Conservation (phyloP, 2,329 filamentous ascomycete genomes). For the Blastomyces percursus region DNA sequence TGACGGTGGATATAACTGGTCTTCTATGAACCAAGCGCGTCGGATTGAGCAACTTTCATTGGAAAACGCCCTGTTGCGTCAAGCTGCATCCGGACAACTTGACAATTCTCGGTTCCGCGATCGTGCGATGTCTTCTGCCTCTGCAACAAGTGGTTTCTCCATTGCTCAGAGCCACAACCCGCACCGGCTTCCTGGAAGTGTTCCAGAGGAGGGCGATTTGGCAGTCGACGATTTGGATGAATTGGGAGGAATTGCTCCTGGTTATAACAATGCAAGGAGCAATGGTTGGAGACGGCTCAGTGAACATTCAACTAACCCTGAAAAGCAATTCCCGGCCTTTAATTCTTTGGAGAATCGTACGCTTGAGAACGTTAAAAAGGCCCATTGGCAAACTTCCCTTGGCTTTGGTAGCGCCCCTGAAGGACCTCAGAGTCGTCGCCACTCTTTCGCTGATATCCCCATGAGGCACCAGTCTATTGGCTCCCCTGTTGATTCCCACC, state of each 20-base stretch:
- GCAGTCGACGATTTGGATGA: constrained; percentile 38
- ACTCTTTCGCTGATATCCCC: constrained; percentile 42
- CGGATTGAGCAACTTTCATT: constrained; percentile 38
- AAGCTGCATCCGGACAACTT: constrained; percentile 32
- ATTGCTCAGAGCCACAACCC: constrained; percentile 23
- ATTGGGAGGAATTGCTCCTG: constrained; percentile 28
- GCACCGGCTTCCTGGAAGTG: constrained; percentile 32
- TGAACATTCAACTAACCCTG: constrained; percentile 33
- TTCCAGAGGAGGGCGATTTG: constrained; percentile 35
- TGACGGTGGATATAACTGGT: constrained; percentile 29
- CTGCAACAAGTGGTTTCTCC: constrained; percentile 25
- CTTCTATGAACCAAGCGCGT: constrained; percentile 30
- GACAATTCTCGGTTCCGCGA: constrained; percentile 29
- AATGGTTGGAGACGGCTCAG: constrained; percentile 34
- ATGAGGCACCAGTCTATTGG: constrained; percentile 37
- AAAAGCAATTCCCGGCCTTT: constrained; percentile 31
- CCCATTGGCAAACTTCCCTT: constrained; percentile 42
- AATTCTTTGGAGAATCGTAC: constrained; percentile 33
- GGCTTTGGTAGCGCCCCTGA: constrained; percentile 38
- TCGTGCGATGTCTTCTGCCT: constrained; percentile 32
- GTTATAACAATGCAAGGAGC: constrained; percentile 30
- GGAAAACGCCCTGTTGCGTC: constrained; percentile 38
- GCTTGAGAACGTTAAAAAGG: constrained; percentile 37
- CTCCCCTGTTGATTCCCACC: constrained; percentile 26
- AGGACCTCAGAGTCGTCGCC: constrained; percentile 40